Base-by-base conservation (phyloP, 169 alveolate genomes). In the Eimeria acervulina region DNA sequence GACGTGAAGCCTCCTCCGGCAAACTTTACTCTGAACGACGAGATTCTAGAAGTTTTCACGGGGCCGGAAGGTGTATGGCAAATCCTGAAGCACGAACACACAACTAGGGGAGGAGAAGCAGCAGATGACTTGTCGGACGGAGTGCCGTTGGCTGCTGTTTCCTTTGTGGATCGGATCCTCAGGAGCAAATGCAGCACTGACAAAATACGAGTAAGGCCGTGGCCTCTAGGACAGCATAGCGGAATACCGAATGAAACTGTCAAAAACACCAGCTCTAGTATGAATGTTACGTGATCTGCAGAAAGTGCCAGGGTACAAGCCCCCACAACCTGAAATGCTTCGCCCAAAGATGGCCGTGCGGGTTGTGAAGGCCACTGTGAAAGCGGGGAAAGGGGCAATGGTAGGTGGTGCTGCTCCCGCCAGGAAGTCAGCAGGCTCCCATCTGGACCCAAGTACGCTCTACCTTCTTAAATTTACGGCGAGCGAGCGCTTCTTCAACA, bases 31-130 rank as follows among this genome's bases (percentile, higher is more conserved):
- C 31, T 59, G 55, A 85, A 85, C 31, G 93, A 85, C 28, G 59
- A 85, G 13, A 26, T 85, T 17, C 59, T 85, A 12, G 93, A 85
- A 3, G 80, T 85, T 38, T 85, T 85, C 59, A 55, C 80, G 8
- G 80, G 80, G 38, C 80, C 93, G 4, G 61, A 85, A 5, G 93
- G 93, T 31, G 70, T 85, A 36, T 85, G 93, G 93, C 80, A 59
- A 17, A 36, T 85, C 2, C 55, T 85, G 38, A 55, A 61, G 63
- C 74, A 85, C 40, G 93, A 55, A 40, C 93, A 85, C 40, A 55
- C 93, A 36, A n/a, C 80, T 13, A 23, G 80, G 47, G 93, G 93
- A 0, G 93, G 93, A 59, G 93, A 85, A 55, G 93, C 93, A 28
- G 93, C 93, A 23, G 80, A 85, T 40, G 80, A 59, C 61, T n/a